Conservation (phyloP, 2,329 filamentous ascomycete genomes). For the Alternaria tenuissima region DNA sequence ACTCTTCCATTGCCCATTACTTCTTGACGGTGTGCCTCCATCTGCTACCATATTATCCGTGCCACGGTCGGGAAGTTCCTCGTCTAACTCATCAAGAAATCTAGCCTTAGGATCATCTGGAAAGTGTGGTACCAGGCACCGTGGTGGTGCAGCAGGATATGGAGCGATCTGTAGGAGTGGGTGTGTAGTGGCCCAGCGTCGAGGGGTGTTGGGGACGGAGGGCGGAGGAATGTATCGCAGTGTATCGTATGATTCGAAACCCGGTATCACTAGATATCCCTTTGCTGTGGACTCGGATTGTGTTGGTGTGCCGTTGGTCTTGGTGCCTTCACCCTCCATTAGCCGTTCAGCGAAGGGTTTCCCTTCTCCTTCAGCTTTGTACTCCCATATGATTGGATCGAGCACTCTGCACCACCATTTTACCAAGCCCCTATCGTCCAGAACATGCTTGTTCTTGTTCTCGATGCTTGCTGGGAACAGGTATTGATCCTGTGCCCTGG, state of each 20-base stretch:
- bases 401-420: slow-evolving; percentile 95
- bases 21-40: slow-evolving; percentile 56
- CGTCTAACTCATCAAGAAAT: slow-evolving; percentile 87
- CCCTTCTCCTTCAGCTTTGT: slow-evolving; percentile 54
- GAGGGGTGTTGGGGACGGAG: slow-evolving; percentile 49
- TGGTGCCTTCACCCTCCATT: slow-evolving; percentile 35
- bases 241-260: slow-evolving; percentile 82
- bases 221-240: slow-evolving; percentile 75
- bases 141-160: slow-evolving; percentile 72
- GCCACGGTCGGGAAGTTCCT: slow-evolving; percentile 71
- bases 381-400: slow-evolving; percentile 72
- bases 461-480: slow-evolving; percentile 92
- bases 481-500: slow-evolving; percentile 90
- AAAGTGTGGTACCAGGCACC: slow-evolving; percentile 87
- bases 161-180: slow-evolving; percentile 78
- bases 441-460: slow-evolving; percentile 84
- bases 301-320: slow-evolving; percentile 22
- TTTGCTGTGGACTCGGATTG: slow-evolving; percentile 58
- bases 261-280: slow-evolving; percentile 86
- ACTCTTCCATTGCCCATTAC: slow-evolving; percentile 79
- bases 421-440: slow-evolving; percentile 88
- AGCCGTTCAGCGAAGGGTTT: slow-evolving; percentile 43
- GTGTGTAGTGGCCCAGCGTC: slow-evolving; percentile 67
- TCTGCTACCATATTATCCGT: slow-evolving; percentile 44
- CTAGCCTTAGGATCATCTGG: slow-evolving; percentile 95